Percentiles rank a stretch among this genome's conserved stretches.
These are phyloP conservation scores for Cyclotella choctawhatcheeana DNA, from an alignment of 108 stramenopile species.

Conservation along the genomic window DNA sequence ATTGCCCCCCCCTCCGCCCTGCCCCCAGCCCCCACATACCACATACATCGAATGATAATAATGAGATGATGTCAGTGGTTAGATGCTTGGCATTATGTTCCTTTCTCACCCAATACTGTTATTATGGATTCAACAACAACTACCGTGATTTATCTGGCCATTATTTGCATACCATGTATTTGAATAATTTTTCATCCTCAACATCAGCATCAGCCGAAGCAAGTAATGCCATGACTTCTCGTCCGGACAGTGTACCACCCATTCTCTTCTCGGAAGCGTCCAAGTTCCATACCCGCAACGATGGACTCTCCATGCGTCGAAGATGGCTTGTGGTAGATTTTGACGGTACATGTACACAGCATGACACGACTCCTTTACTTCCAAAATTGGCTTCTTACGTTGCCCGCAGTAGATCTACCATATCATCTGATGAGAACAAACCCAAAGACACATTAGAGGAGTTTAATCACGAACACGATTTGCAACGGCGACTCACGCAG, in stretches of 20 bases:
- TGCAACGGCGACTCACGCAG: constrained; percentile 34
- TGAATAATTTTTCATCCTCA: too few relatives aligned
- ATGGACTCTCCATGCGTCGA: constrained; percentile 25
- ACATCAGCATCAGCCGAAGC: neutral
- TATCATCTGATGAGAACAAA: neutral
- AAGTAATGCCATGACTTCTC: neutral
- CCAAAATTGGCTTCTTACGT: constrained; percentile 54
- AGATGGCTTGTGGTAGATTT: constrained; percentile 61
- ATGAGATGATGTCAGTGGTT: too few relatives aligned
- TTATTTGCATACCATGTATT: too few relatives aligned
- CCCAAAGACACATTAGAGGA: neutral
- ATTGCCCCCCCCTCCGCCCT: too few relatives aligned
- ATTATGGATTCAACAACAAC: too few relatives aligned
- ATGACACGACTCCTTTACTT: constrained; percentile 60
- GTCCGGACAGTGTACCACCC: too few relatives aligned
- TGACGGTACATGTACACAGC: constrained; percentile 58
- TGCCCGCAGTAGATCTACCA: constrained; percentile 30
- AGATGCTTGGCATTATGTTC: too few relatives aligned
- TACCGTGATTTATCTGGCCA: too few relatives aligned
- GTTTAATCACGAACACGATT: constrained; percentile 34
- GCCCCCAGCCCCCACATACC: too few relatives aligned
- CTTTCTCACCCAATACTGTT: too few relatives aligned
- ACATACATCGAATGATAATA: too few relatives aligned
- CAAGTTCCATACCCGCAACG: neutral
- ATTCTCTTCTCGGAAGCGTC: constrained; percentile 13